Percentiles rank a stretch among this genome's conserved stretches.
Evolutionary conservation across 345 rosid species (phyloP).

Genomic region (Hirschfeldia incana): DNA sequence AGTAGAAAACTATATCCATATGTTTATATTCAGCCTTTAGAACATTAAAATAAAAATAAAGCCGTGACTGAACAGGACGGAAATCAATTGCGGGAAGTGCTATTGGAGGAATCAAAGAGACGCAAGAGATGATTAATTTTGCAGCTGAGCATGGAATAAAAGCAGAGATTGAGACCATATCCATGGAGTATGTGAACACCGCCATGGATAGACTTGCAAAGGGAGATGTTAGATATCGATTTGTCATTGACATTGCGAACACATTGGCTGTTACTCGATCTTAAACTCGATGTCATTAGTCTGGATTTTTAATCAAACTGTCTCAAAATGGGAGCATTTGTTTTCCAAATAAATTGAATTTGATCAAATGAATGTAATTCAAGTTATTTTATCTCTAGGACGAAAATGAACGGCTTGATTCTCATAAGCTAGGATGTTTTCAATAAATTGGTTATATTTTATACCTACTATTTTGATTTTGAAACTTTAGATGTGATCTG

Average conservation of each 20-base stretch:
- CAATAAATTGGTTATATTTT: not conserved
- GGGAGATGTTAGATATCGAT: not conserved
- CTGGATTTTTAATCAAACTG: not conserved
- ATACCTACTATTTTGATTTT: not conserved
- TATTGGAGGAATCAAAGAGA: not conserved
- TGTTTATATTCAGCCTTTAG: not conserved
- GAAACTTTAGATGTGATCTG: not conserved
- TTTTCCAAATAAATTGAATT: not conserved
- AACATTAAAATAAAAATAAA: not conserved
- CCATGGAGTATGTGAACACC: not conserved
- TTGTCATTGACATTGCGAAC: slow-evolving; percentile 37
- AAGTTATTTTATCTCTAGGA: not conserved
- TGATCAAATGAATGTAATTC: not conserved
- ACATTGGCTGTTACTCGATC: slow-evolving; percentile 31
- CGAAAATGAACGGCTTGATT: not conserved
- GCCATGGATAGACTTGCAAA: not conserved
- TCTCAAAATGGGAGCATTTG: not conserved
- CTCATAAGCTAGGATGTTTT: not conserved
- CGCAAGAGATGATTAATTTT: not conserved
- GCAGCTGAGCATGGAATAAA: not conserved
- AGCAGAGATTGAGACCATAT: not conserved
- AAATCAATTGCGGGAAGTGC: slow-evolving; percentile 38
- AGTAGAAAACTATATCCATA: not conserved
- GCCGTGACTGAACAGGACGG: slow-evolving; percentile 40
- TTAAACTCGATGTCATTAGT: slow-evolving; percentile 4